Base-by-base conservation (phyloP, 345 rosid genomes). In the Linum trigynum region DNA sequence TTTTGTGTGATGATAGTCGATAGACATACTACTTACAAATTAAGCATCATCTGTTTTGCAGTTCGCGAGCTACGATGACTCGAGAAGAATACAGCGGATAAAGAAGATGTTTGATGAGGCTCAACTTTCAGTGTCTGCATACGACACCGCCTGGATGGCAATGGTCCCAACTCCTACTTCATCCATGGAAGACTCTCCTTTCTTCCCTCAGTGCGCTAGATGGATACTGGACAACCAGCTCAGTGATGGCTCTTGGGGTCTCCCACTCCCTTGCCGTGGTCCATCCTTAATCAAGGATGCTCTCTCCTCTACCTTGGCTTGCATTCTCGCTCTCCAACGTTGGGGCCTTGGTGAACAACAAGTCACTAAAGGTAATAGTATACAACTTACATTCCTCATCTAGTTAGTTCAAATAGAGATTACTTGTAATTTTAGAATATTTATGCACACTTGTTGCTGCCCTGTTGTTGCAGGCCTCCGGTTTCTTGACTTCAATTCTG, bases 261-360 rank as follows among this genome's bases (percentile, higher is more conserved):
- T 62, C 61, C 62, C 10, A 39, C 51, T 1, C 11, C 3, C 11
- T 23, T 1, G 32, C 32, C 32, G 32, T 23, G 58, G 62, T 69
- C 72, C 72, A 1, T 36, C 40, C 55, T 36, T 69, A 5, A 42
- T 62, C 5, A 62, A 62, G 23, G 72, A 69, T 37, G 55, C 67
- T 5, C 66, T 62, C n/a, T 69, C 72, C 16, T 62, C 72, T 15
- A 69, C 72, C 1, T 14, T 69, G 2, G 72, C 72, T 5, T 69
- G 57, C 40, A 10, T 69, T 2, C 72, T 69, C 7, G 67, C 67
- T 11, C 72, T 69, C 40, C 40, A 17, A 3, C 62, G 14, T 10
- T 69, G 72, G 67, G 43, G 63, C 11, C 59, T 62, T 0, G 72
- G 67, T 9, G 61, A 69, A 2, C 55, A 64, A 39, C 59, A 41